These are phyloP conservation scores for Fusarium sp. DNA, from an alignment of 2,329 filamentous ascomycete species.

Conservation along the genomic window DNA sequence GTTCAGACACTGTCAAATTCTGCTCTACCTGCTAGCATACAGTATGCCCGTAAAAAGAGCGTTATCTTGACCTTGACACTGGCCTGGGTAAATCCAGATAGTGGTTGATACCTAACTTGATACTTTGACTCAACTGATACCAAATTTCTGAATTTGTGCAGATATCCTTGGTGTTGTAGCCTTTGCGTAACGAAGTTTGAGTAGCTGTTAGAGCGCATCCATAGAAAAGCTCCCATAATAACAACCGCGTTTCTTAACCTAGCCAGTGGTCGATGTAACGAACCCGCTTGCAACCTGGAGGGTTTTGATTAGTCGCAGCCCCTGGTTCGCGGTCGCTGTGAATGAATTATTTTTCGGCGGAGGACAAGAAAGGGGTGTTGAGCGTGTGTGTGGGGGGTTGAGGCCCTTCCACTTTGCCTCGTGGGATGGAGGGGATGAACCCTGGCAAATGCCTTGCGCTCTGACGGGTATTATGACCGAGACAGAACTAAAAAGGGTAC, in stretches of 20 bases:
- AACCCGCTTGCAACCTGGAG: too few relatives aligned
- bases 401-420: slow-evolving; percentile 29
- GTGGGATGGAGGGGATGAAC: slow-evolving; percentile 23
- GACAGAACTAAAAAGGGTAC: slow-evolving; percentile 37
- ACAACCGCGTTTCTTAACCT: too few relatives aligned
- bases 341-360: background rate
- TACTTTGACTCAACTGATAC: too few relatives aligned
- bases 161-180: too few relatives aligned
- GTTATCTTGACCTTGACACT: background rate
- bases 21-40: background rate
- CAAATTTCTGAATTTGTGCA: too few relatives aligned
- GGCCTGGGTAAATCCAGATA: background rate
- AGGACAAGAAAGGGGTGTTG: slow-evolving; percentile 34
- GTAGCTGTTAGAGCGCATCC: too few relatives aligned
- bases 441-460: slow-evolving; percentile 40
- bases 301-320: too few relatives aligned
- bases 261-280: too few relatives aligned
- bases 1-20: background rate
- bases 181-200: too few relatives aligned
- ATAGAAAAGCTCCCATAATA: too few relatives aligned
- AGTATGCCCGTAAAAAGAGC: background rate
- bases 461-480: slow-evolving; percentile 44
- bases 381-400: slow-evolving; percentile 28
- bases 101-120: too few relatives aligned
- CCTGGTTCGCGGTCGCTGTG: too few relatives aligned